Base-by-base conservation (phyloP, 495 filamentous ascomycete genomes). In the Tetracladium marchalianum region DNA sequence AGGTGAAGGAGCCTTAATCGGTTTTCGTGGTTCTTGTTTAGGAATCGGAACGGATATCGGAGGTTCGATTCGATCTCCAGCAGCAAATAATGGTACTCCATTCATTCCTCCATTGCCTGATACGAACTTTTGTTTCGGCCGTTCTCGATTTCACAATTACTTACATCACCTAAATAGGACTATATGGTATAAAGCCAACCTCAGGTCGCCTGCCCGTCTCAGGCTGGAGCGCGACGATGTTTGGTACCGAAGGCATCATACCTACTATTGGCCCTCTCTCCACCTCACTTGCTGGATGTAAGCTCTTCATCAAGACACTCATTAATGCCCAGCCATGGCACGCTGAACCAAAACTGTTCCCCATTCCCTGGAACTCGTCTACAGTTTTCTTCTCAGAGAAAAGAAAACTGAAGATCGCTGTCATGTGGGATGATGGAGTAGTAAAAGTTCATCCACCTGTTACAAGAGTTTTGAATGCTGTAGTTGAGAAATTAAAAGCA, bases 381-480 rank as follows among this genome's bases (percentile, higher is more conserved):
- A 27, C 22, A 7, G 44, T 51, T n/a, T 46, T 53, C 34, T 46
- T 62, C 64, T 1, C 15, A 43, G 19, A 56, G 57, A 36, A 10
- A 0, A 65, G 61, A 40, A 67, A 71, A 45, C 63, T 87, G 35
- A 82, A 76, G 39, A 60, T 90, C 19, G 85, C 65, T 2, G 75
- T 90, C 16, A 64, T 88, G 41, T 81, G 77, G 75, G 65, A 82
- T 61, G 85, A 90, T 55, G 78, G 75, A 22, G 62, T 80, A n/a
- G 78, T 85, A 18, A 72, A 67, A 36, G 82, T 83, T 1, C 84
- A 88, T 54, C 85, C 84, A 4, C 85, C 85, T 0, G 66, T 89
- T 0, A 66, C 64, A 0, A 65, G 81, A 8, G 83, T 77, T 7
- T 58, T 89, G 15, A 62, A 69, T 35, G 56, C 72, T 24, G 65